Evolutionary conservation across 1,284 basidiomycete species (phyloP), one percentile per base, ranked within the genome.

Genomic region (Ganoderma lingzhi): DNA sequence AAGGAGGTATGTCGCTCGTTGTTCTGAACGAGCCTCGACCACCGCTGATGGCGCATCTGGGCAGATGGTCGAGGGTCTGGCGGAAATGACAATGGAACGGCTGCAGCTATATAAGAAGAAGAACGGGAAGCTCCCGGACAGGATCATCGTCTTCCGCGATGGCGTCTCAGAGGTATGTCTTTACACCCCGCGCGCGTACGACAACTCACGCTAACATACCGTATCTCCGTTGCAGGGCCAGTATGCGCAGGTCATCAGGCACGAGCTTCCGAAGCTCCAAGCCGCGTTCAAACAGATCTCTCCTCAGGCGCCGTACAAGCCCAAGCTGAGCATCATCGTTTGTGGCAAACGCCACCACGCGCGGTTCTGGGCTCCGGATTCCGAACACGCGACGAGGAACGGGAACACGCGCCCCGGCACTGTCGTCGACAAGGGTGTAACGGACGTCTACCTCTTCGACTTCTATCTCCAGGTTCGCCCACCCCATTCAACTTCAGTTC

Each of bases 281-380:
- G 81, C 83, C 1, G 89, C 92, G 0, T 91, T 91, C 80, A 81
- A 84, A 74, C 85, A 83, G 66, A 80, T 92, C 56, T 83, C 80
- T 23, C 78, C 83, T 6, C 78, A 80, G 61, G 82, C 80, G 35
- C 79, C 79, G 1, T 94, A 93, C 76, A 78, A 78, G 28, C 94
- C 93, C 0, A 83, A 84, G 60, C 76, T 95, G 10, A 89, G 90
- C 9, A 93, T 94, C 75, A 82, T 92, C 70, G 86, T 94, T 64
- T 94, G 92, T 76, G 92, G 92, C 8, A 95, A 95, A 79, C 87
- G 93, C 0, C 94, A 95, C 75, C 88, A 95, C 75, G 89, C 92
- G 0, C 86, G 89, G 51, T 88, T 91, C 77, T 92, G 84, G 78
- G 84, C 92, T 0, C 87, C 87, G 0, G 78, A 84, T 44, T 79